Percentiles rank a stretch among this genome's conserved stretches.
These are phyloP conservation scores for Ilyonectria sp. DNA, from an alignment of 2,329 filamentous ascomycete genomes.

Conservation along the genomic window DNA sequence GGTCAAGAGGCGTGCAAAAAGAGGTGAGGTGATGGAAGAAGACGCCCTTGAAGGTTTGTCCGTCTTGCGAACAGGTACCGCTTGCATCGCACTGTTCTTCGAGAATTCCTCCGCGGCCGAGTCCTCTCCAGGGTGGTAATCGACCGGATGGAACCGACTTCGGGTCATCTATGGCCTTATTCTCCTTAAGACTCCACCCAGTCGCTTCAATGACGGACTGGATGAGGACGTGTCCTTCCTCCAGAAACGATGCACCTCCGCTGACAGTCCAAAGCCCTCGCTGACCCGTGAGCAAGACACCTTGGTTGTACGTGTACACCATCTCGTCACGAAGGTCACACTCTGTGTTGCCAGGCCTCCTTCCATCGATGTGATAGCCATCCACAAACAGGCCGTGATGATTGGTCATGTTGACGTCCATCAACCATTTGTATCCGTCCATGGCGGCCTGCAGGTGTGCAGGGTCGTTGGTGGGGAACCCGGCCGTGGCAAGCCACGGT, in stretches of 20 bases:
- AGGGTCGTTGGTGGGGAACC: conserved; percentile 64
- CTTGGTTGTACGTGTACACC: conserved; percentile 97
- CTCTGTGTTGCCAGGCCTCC: conserved; percentile 74
- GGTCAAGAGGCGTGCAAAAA: conserved; percentile 79
- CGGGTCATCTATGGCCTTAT: conserved; percentile 60
- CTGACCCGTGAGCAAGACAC: conserved; percentile 86
- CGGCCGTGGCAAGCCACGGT: conserved; percentile 67
- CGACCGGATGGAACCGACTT: conserved; percentile 50
- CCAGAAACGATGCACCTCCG: conserved; percentile 78
- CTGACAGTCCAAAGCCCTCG: conserved; percentile 86
- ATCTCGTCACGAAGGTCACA: conserved; percentile 89
- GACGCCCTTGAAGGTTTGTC: conserved; percentile 94
- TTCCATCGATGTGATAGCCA: conserved; percentile 85
- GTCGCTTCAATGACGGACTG: conserved; percentile 82
- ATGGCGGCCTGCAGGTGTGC: conserved; percentile 81
- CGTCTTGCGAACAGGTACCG: conserved; percentile 84
- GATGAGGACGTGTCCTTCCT: conserved; percentile 85
- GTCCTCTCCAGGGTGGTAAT: conserved; percentile 76
- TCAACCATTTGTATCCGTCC: conserved; percentile 86
- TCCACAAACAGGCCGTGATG: conserved; percentile 82
- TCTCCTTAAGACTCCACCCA: conserved; percentile 74
- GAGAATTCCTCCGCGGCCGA: conserved; percentile 84
- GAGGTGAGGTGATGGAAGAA: conserved; percentile 90
- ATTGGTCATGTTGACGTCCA: conserved; percentile 85
- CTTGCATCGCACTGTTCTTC: conserved; percentile 87